These are phyloP conservation scores for Erysiphe pulchra DNA, from an alignment of 2,329 filamentous ascomycete genomes.

Conservation along the genomic window DNA sequence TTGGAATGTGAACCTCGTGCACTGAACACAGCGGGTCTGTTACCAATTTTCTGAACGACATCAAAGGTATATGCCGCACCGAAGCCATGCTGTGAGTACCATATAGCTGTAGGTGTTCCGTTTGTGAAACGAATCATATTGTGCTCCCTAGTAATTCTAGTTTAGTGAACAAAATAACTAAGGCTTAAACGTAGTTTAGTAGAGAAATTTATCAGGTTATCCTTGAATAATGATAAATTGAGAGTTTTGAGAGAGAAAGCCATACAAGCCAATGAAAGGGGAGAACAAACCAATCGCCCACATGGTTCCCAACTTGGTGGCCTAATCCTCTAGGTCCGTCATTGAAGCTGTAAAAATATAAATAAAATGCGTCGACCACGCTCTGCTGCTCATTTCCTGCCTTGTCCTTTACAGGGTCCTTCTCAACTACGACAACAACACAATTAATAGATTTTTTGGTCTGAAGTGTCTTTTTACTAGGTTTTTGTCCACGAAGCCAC, in stretches of 20 bases:
- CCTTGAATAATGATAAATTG: too few species aligned
- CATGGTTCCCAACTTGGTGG: slow-evolving; percentile 17
- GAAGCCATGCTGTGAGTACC: slow-evolving; percentile 73
- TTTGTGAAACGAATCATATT: slow-evolving; percentile 70
- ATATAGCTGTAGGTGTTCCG: slow-evolving; percentile 57
- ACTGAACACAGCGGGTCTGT: slow-evolving; percentile 39
- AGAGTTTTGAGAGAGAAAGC: background rate
- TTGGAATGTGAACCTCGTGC: slow-evolving; percentile 44
- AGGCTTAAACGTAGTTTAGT: background rate
- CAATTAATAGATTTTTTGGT: slow-evolving; percentile 19
- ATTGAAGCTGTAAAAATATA: slow-evolving; percentile 12
- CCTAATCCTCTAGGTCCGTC: slow-evolving; percentile 5
- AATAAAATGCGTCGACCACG: slow-evolving; percentile 9
- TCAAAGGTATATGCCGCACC: slow-evolving; percentile 69
- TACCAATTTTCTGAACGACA: slow-evolving; percentile 59
- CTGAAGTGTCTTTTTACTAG: slow-evolving; percentile 19
- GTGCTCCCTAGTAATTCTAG: slow-evolving; percentile 31
- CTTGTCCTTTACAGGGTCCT: slow-evolving; percentile 24
- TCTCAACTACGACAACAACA: slow-evolving; percentile 49
- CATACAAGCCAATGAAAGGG: background rate
- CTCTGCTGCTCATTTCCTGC: slow-evolving; percentile 17
- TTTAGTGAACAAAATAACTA: background rate
- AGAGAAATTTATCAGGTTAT: too few species aligned
- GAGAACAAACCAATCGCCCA: slow-evolving; percentile 27
- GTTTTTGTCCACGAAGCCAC: slow-evolving; percentile 24